Percentiles rank a stretch among this genome's conserved stretches.
Evolutionary conservation across 192 early-diverging fungal species (phyloP).

Genomic region (Podila verticillata): DNA sequence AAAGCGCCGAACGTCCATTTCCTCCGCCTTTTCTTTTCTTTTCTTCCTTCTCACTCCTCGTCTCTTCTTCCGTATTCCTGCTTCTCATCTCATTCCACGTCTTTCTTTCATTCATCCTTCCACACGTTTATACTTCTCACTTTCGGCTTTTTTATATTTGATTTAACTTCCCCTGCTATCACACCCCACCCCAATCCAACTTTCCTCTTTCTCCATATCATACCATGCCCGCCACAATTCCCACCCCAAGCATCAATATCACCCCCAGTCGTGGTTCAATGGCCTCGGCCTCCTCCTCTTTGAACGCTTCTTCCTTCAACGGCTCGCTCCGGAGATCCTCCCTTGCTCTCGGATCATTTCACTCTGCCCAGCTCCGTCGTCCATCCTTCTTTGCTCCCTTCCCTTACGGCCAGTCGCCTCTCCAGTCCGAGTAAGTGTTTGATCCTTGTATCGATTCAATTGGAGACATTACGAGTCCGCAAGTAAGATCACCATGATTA

Average conservation of each 20-base stretch:
- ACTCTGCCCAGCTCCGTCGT: slow-evolving; percentile 41
- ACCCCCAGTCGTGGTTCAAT: slow-evolving; percentile 1
- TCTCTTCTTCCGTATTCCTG: not conserved
- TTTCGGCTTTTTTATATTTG: not conserved
- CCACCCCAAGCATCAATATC: slow-evolving; percentile 43
- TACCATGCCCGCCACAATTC: slow-evolving; percentile 26
- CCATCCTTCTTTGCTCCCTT: slow-evolving; percentile 41
- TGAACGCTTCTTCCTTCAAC: slow-evolving; percentile 9
- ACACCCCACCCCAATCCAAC: slow-evolving; percentile 10
- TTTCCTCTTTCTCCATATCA: slow-evolving; percentile 3
- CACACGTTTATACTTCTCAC: not conserved
- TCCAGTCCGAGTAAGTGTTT: slow-evolving; percentile 38
- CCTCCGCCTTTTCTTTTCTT: slow-evolving; percentile 5
- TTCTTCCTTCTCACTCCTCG: not conserved
- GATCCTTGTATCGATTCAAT: no score
- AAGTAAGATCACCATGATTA: no score
- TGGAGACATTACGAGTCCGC: no score
- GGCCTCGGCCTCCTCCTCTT: slow-evolving; percentile 17
- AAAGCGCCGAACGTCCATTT: not conserved
- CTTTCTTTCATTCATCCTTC: slow-evolving; percentile 1
- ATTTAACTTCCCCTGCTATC: not conserved
- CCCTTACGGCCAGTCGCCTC: slow-evolving; percentile 38
- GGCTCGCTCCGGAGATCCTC: slow-evolving; percentile 6
- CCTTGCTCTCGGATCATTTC: slow-evolving; percentile 19
- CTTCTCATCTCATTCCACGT: not conserved